Percentiles rank a stretch among this genome's conserved stretches.
Conservation (phyloP, 768 basidiomycete species). For the Hericium coralloides region DNA sequence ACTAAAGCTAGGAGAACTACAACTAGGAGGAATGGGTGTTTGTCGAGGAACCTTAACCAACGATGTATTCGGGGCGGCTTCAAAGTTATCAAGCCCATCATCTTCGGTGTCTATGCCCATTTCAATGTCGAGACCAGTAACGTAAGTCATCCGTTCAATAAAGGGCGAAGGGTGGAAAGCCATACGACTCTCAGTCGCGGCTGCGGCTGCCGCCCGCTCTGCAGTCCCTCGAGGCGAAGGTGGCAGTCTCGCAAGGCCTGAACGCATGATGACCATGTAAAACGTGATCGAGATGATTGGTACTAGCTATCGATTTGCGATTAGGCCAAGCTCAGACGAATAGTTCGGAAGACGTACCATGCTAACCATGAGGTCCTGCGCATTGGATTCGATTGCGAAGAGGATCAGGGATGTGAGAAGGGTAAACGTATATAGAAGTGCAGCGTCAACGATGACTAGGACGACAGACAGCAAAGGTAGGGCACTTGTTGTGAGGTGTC, state of each 20-base stretch:
- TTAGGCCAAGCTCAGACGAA: background rate
- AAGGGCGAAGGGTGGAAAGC: no score
- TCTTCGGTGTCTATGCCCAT: no score
- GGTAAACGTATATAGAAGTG: constrained; percentile 16
- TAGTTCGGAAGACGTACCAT: background rate
- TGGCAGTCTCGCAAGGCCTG: background rate
- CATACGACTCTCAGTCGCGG: no score
- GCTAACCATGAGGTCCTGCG: background rate
- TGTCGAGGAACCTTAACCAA: no score
- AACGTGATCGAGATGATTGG: background rate
- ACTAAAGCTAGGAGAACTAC: no score
- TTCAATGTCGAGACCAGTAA: no score
- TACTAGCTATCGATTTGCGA: background rate
- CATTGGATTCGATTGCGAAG: background rate
- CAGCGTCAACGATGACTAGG: constrained; percentile 18
- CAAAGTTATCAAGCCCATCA: no score
- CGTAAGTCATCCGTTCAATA: no score
- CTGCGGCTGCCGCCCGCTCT: no score
- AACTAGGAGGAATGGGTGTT: no score
- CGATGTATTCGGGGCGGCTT: no score
- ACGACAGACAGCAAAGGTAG: constrained; percentile 12
- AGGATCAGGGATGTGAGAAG: constrained; percentile 16
- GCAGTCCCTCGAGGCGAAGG: background rate
- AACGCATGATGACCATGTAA: background rate
- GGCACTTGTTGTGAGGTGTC: background rate